Evolutionary conservation across 768 basidiomycete genomes (phyloP).

Genomic region (Coprinellus aureogranulatus): DNA sequence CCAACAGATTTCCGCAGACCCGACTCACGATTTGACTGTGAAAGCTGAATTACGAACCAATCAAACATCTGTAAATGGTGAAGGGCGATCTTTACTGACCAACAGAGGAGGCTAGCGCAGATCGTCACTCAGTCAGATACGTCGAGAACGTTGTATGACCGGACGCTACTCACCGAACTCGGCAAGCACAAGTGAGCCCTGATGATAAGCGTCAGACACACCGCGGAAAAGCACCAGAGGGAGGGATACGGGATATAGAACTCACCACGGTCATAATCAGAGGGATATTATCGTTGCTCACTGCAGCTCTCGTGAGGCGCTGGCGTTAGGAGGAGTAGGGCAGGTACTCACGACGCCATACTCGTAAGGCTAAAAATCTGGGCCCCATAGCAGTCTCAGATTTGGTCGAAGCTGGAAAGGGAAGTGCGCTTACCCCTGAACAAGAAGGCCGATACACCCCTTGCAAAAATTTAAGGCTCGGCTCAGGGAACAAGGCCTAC

Average conservation of each 20-base stretch:
- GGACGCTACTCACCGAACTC: slow-evolving; percentile 43
- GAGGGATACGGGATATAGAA: slow-evolving; percentile 6
- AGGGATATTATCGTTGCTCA: slow-evolving; percentile 46
- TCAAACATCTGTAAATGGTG: too few species aligned
- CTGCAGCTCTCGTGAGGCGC: slow-evolving; percentile 22
- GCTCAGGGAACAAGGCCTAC: not conserved
- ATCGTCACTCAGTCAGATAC: not conserved
- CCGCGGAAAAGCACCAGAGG: not conserved
- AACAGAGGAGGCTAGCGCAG: slow-evolving; percentile 35
- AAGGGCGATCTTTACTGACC: slow-evolving; percentile 30
- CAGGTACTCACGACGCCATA: slow-evolving; percentile 39
- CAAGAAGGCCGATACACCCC: slow-evolving; percentile 55
- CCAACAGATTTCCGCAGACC: not conserved
- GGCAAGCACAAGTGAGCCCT: slow-evolving; percentile 45
- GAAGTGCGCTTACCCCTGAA: slow-evolving; percentile 42
- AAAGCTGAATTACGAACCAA: slow-evolving; percentile 33
- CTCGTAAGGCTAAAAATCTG: slow-evolving; percentile 43
- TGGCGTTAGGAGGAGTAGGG: not conserved
- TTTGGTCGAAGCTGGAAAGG: not conserved
- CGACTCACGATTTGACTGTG: slow-evolving; percentile 45
- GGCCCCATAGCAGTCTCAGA: not conserved
- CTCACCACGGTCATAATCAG: slow-evolving; percentile 45
- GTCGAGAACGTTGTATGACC: not conserved
- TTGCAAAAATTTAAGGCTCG: slow-evolving; percentile 13
- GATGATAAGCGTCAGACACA: not conserved